Evolutionary conservation across 1,284 basidiomycete genomes (phyloP), one percentile per base, ranked within the genome.

Genomic region (Takashimella koratensis): DNA sequence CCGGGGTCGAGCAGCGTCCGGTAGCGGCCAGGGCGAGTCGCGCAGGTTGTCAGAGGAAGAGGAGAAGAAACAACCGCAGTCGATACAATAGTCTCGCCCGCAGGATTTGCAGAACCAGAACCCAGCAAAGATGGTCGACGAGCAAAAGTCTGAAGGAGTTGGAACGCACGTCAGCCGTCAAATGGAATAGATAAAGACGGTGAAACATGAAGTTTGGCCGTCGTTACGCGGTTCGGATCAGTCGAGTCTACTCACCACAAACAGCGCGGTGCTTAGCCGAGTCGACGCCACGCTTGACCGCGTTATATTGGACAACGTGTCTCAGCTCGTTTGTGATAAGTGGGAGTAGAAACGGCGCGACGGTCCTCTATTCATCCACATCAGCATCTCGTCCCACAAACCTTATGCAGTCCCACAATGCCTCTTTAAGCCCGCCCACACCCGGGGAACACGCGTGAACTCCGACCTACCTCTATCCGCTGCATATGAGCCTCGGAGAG

Each of bases 61-160:
- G 57, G 77, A 77, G 53, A 96, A 83, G 59, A 83, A 84, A 23
- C 81, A 78, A 66, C 84, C 89, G 70, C 94, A 97, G 51, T 88
- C 86, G 1, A 84, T 79, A 68, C 93, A 97, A 16, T 88, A 85
- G 73, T 96, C 94, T 13, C 90, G 84, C 1, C 91, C 93, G 71
- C 93, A 97, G n/a, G 82, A 70, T 8, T 84, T 80, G 73, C 93
- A 97, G 81, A 93, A 87, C 84, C 86, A 96, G 54, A 84, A 88
- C 53, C 85, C 86, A 5, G 86, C 86, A 72, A 96, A 95, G 55
- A 97, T 84, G 13, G 90, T 91, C 3, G 90, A 92, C 77, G 88
- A 86, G 73, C 94, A 97, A 2, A 87, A 90, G 74, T 97, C 91
- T 91, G 65, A 41, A n/a, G n/a, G n/a, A n/a, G n/a, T n/a, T n/a